Conservation (phyloP, 1,139 yeast genomes). For the Maudiozyma humilis region DNA sequence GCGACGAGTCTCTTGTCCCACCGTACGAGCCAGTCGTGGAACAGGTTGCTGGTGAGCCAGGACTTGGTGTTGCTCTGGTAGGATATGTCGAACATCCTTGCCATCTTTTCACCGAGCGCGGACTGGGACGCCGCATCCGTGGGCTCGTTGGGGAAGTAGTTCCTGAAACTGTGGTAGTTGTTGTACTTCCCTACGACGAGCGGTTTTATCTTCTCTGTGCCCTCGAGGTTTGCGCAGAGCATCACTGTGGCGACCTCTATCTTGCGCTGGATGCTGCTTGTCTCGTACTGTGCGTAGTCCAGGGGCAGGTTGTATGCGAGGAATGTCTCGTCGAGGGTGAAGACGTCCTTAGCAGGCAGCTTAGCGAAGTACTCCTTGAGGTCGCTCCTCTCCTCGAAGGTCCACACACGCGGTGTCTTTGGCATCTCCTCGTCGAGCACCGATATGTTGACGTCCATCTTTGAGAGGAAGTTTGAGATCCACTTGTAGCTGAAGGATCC, state of each 20-base stretch:
- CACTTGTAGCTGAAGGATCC: conserved; percentile 60
- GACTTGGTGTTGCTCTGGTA: conserved; percentile 56
- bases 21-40: conserved; percentile 53
- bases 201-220: conserved; percentile 54
- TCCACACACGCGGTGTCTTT: conserved; percentile 52
- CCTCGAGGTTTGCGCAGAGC: conserved; percentile 57
- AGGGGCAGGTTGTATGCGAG: conserved; percentile 53
- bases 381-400: conserved; percentile 47
- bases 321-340: conserved; percentile 55
- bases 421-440: conserved; percentile 41
- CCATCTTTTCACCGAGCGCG: conserved; percentile 35
- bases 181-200: conserved; percentile 55
- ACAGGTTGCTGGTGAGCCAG: conserved; percentile 59
- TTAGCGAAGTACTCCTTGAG: conserved; percentile 28
- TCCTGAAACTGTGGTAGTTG: conserved; percentile 41
- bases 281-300: conserved; percentile 50
- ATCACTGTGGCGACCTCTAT: conserved; percentile 44
- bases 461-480: conserved; percentile 52
- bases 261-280: conserved; percentile 34
- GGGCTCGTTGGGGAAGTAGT: conserved; percentile 32
- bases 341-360: conserved; percentile 46
- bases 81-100: conserved; percentile 44
- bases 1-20: conserved; percentile 48
- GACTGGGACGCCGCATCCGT: conserved; percentile 22
- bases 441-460: conserved; percentile 44